phyloP scores from a whole-genome alignment of 495 filamentous ascomycete genomes.

The Amniculicola lignicola region DNA sequence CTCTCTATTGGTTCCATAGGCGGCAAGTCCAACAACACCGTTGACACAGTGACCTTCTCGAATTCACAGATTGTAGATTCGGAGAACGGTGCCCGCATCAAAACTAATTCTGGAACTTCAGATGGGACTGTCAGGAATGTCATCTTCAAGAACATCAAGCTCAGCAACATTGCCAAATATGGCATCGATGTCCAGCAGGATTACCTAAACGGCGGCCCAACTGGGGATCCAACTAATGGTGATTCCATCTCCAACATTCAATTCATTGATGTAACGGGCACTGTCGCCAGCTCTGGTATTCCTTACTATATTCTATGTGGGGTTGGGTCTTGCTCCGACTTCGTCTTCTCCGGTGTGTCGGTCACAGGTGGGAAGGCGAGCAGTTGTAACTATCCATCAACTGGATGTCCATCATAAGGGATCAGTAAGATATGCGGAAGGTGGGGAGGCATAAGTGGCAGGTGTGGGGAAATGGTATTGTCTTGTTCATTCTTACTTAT shows the following conservation, averaged over 20 bases:
- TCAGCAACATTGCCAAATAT: constrained; percentile 48
- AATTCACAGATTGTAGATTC: not conserved
- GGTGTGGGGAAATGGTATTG: no score
- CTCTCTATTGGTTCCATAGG: constrained; percentile 50
- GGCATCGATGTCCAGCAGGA: constrained; percentile 52
- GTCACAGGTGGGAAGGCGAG: constrained; percentile 44
- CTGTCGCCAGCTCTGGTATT: constrained; percentile 35
- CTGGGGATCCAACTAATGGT: constrained; percentile 47
- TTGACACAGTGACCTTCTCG: not conserved
- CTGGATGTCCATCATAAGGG: not conserved
- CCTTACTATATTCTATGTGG: constrained; percentile 54
- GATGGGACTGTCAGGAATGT: constrained; percentile 36
- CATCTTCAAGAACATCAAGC: constrained; percentile 33
- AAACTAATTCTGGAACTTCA: constrained; percentile 40
- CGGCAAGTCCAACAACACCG: constrained; percentile 39
- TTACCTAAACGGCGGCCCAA: constrained; percentile 51
- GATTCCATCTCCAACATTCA: constrained; percentile 44
- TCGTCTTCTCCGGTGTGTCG: constrained; percentile 42
- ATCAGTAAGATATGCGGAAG: no score
- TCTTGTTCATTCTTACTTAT: no score
- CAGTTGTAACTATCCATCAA: constrained; percentile 43
- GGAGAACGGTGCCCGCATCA: constrained; percentile 45
- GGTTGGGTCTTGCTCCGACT: constrained; percentile 46
- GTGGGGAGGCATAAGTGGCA: no score
- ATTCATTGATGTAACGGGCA: constrained; percentile 47